phyloP scores from a whole-genome alignment of 306 rosid genomes.

The Argentina anserina region DNA sequence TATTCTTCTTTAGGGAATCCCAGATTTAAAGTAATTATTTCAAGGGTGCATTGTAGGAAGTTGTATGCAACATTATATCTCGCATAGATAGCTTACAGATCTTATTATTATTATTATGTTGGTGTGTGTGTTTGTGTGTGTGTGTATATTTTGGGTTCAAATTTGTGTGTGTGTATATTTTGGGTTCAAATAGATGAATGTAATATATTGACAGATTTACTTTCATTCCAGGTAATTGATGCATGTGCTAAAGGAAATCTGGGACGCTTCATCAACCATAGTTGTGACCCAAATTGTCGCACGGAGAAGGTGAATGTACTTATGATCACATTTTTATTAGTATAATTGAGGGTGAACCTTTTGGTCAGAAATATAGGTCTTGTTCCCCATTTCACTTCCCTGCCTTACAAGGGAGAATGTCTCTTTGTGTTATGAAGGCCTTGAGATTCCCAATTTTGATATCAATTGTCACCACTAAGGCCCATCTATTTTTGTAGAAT shows the following conservation, averaged over 20 bases:
- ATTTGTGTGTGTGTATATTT: too few relatives aligned
- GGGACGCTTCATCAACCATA: constrained; percentile 99
- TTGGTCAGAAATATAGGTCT: not conserved
- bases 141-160: too few relatives aligned
- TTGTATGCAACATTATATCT: not conserved
- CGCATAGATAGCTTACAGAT: too few relatives aligned
- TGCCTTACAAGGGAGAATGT: not conserved
- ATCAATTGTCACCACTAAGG: not conserved
- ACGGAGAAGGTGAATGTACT: constrained; percentile 76
- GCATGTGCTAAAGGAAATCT: constrained; percentile 97
- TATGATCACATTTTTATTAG: not conserved
- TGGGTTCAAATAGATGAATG: not conserved
- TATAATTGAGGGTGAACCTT: not conserved
- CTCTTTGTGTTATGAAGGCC: not conserved
- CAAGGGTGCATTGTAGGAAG: not conserved
- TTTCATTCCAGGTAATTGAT: constrained; percentile 80
- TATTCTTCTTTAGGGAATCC: too few relatives aligned
- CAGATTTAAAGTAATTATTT: not conserved
- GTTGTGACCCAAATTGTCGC: constrained; percentile 96
- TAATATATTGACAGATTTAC: constrained; percentile 20
- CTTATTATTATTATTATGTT: too few relatives aligned
- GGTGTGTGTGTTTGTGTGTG: too few relatives aligned
- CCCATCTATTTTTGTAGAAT: not conserved
- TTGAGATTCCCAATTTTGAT: not conserved
- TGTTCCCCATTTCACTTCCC: not conserved